Percentiles rank a stretch among this genome's conserved stretches.
These are phyloP conservation scores for Cyberlindnera misumaiensis DNA, from an alignment of 805 yeast species.

Conservation along the genomic window DNA sequence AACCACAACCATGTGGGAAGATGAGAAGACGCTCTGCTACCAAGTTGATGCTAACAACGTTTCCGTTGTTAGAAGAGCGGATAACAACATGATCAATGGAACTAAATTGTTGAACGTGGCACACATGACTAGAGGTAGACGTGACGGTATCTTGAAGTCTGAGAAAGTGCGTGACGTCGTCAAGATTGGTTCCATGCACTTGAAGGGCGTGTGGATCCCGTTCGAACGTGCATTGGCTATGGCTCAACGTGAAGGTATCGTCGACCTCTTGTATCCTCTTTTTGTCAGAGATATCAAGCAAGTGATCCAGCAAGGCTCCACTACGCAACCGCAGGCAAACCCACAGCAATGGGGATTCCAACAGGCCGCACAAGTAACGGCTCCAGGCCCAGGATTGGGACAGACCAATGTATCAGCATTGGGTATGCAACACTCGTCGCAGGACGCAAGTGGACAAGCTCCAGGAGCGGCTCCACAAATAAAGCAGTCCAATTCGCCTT, in stretches of 20 bases:
- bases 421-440: too few species aligned
- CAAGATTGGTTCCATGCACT: constrained; percentile 80
- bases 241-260: constrained; percentile 75
- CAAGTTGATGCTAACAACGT: constrained; percentile 81
- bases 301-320: constrained; percentile 31
- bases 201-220: constrained; percentile 89
- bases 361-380: constrained; percentile 5
- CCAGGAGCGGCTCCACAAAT: constrained; percentile 1
- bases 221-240: constrained; percentile 74
- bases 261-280: constrained; percentile 57
- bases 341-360: constrained; percentile 14
- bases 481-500: constrained; percentile 16
- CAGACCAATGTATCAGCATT: constrained; percentile 2
- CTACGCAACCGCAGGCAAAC: constrained; percentile 23
- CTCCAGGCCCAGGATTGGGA: constrained; percentile 3
- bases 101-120: constrained; percentile 79
- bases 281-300: constrained; percentile 68
- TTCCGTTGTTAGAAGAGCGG: constrained; percentile 77
- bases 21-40: constrained; percentile 76
- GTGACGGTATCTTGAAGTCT: constrained; percentile 77
- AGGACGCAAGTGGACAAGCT: background rate
- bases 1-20: constrained; percentile 89
- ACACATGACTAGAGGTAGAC: constrained; percentile 79
- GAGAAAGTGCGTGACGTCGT: constrained; percentile 76
- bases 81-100: constrained; percentile 80